Evolutionary conservation across 2,329 filamentous ascomycete genomes (phyloP).

Genomic region (Atkinsonella hypoxylon): DNA sequence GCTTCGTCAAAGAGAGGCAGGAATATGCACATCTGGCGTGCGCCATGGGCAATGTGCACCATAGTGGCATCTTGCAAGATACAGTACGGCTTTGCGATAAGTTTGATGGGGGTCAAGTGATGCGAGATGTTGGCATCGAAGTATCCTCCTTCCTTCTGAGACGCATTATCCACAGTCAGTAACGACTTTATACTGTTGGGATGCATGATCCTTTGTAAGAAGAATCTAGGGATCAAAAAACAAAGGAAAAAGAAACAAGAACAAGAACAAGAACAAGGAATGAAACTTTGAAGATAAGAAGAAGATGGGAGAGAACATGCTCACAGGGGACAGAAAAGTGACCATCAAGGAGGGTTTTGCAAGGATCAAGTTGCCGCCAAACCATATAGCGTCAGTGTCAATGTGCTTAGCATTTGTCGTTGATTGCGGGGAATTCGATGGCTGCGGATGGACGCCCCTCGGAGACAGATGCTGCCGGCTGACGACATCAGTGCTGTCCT

Average conservation of each 20-base stretch:
- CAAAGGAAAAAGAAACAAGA: not conserved
- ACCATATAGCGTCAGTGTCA: not conserved
- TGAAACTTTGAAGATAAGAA: not conserved
- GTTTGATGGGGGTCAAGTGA: conserved; percentile 5
- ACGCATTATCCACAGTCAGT: not conserved
- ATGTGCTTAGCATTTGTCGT: not conserved
- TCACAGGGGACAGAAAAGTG: conserved; percentile 1
- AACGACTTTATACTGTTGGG: too few species aligned
- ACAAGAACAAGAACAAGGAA: not conserved
- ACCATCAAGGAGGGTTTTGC: not conserved
- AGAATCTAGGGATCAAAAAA: not conserved
- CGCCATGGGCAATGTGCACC: not conserved
- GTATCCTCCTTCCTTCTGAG: not conserved
- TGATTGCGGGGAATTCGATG: not conserved
- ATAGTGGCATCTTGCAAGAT: conserved; percentile 3
- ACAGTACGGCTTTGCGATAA: conserved; percentile 4
- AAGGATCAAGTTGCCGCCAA: not conserved
- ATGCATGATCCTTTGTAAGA: too few species aligned
- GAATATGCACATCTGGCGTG: conserved; percentile 1
- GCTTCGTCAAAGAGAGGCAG: conserved; percentile 5
- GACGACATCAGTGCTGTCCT: not conserved
- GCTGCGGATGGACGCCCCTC: not conserved
- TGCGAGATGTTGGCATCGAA: conserved; percentile 1
- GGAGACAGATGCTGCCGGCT: not conserved
- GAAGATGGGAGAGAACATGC: not conserved